A percentile compares a stretch with the other conserved stretches of the same genome.
These are phyloP conservation scores for Citropsis articulata DNA, from an alignment of 345 rosid genomes.

Conservation along the genomic window DNA sequence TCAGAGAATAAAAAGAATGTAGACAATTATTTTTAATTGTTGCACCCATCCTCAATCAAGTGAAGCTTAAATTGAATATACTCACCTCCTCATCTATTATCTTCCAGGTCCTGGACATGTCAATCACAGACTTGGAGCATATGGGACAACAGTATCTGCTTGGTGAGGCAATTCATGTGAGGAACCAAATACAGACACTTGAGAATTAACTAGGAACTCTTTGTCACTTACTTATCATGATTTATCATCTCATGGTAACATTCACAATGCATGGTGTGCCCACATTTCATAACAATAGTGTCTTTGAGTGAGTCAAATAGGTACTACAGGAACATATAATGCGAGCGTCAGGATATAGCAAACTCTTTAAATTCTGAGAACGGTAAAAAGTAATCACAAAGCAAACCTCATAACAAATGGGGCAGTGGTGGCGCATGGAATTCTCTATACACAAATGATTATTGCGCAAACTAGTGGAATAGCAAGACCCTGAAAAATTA, in stretches of 20 bases:
- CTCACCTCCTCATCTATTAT: conserved; percentile 89
- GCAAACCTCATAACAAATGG: conserved; percentile 90
- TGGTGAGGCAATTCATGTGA: not conserved
- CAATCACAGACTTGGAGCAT: conserved; percentile 84
- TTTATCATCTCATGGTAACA: conserved; percentile 83
- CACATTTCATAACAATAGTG: conserved; percentile 90
- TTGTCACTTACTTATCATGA: conserved; percentile 63
- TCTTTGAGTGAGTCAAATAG: conserved; percentile 92
- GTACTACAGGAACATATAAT: conserved; percentile 46
- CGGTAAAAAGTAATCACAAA: not conserved
- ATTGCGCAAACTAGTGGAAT: conserved; percentile 49
- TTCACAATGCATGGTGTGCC: conserved; percentile 94
- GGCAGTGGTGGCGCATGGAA: conserved; percentile 98
- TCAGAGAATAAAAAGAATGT: not conserved
- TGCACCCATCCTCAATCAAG: not conserved
- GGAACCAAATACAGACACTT: conserved; percentile 6
- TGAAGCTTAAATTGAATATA: conserved; percentile 11
- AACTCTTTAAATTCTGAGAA: not conserved
- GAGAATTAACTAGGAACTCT: not conserved
- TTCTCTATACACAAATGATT: conserved; percentile 91
- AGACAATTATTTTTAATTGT: not conserved
- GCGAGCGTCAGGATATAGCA: conserved; percentile 5
- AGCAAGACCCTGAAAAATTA: conserved; percentile 69
- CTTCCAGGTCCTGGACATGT: conserved; percentile 91
- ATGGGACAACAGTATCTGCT: conserved; percentile 86